Base-by-base conservation (phyloP, 2,329 filamentous ascomycete species). In the Penicillium sp. region DNA sequence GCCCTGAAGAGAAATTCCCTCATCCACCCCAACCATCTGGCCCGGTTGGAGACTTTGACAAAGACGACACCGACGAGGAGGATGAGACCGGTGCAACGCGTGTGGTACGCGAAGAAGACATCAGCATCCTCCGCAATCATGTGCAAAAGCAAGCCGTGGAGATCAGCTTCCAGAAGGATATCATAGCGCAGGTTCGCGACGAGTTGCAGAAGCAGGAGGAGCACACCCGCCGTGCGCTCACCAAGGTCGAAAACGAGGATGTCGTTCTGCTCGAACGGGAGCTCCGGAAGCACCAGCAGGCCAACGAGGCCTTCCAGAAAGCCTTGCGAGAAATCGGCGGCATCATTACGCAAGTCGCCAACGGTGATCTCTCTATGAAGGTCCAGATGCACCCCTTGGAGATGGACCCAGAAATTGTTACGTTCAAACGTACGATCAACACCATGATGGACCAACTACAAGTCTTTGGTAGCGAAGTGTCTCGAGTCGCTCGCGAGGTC, bases 381-480 rank as follows among this genome's bases (percentile, higher is more conserved):
- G 93, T 97, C 61, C 86, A 93, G 69, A 95, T 97, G 74, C 94
- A 97, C 72, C 89, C 90, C 4, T 88, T 95, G 64, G 93, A 97
- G 78, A 94, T 97, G 88, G 93, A 97, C 81, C 92, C 92, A 26
- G 93, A 97, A 81, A 97, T 97, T 69, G 94, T 92, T 31, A 92
- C 91, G 10, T 97, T 97, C 81, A 97, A 97, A 78, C 88, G 91
- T 68, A 97, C 93, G 60, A 97, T 97, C 79, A 97, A 97, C 74
- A 95, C 90, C 64, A 97, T 97, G 93, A 96, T 97, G 85, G 93
- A 97, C 72, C 93, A 97, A 75, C 82, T 97, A 57, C 92, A 97
- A 72, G 90, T 95, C 58, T 97, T 97, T 75, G 93, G 93, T 62
- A 95, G 90, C 74, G 92, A 97, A 78, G 93, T 97, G 69, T 97